A percentile compares a stretch with the other conserved stretches of the same genome.
Evolutionary conservation across 257 asterid species (phyloP).

Genomic region (Ilex aquifolium): DNA sequence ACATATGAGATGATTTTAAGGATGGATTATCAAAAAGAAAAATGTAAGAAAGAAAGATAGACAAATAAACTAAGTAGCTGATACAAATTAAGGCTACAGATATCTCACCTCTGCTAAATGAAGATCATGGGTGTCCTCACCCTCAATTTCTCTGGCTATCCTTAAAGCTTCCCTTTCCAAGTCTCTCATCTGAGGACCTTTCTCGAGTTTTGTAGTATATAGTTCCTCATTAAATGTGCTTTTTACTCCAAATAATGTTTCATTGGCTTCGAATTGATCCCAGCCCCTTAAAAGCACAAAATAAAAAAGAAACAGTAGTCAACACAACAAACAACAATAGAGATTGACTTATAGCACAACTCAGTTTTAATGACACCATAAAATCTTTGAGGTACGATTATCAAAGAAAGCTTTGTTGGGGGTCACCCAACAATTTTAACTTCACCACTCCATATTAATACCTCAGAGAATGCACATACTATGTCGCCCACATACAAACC

Average conservation of each 20-base stretch:
- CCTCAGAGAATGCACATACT: too few relatives aligned
- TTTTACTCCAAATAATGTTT: conserved; percentile 81
- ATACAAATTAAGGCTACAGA: not conserved
- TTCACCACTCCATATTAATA: too few relatives aligned
- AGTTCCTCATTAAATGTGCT: conserved; percentile 95
- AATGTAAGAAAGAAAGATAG: not conserved
- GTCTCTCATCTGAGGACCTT: conserved; percentile 84
- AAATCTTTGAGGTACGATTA: too few relatives aligned
- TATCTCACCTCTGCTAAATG: conserved; percentile 88
- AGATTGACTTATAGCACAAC: too few relatives aligned
- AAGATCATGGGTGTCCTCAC: conserved; percentile 84
- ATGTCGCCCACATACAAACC: too few relatives aligned
- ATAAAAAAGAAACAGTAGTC: not conserved
- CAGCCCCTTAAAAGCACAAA: conserved; percentile 58
- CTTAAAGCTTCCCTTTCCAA: conserved; percentile 80
- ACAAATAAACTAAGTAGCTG: not conserved
- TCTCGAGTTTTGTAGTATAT: conserved; percentile 91
- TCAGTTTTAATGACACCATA: too few relatives aligned
- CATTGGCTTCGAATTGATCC: conserved; percentile 93
- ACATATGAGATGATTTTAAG: conserved; percentile 4
- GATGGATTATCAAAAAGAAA: conserved; percentile 6
- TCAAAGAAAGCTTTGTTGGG: too few relatives aligned
- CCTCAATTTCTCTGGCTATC: conserved; percentile 90
- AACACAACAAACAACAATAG: not conserved
- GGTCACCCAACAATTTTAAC: too few relatives aligned